phyloP scores from a whole-genome alignment of 2,329 filamentous ascomycete genomes.

The Lasiodiplodia sp. region DNA sequence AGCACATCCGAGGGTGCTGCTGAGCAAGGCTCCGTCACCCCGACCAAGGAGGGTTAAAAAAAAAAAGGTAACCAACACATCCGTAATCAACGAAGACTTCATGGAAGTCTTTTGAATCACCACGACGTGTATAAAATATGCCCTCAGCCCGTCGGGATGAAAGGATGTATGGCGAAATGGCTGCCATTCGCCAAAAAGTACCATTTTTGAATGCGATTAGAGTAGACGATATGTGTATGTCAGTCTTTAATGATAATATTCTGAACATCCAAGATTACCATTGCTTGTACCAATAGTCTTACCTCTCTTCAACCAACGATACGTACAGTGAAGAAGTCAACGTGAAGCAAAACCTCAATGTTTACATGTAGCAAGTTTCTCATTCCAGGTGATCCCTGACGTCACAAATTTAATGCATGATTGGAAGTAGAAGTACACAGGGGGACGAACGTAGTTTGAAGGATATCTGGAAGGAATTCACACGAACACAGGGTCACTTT shows the following conservation, averaged over 20 bases:
- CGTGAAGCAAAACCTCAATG: not conserved
- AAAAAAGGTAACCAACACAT: not conserved
- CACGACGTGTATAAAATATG: not conserved
- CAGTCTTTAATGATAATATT: conserved; percentile 13
- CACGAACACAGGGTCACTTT: not conserved
- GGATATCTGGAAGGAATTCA: not conserved
- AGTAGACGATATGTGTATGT: not conserved
- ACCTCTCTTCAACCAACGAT: not conserved
- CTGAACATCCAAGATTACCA: not conserved
- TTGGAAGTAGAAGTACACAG: not conserved
- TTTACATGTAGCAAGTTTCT: not conserved
- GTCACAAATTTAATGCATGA: not conserved
- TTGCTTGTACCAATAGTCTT: not conserved
- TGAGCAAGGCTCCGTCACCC: not conserved
- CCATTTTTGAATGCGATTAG: not conserved
- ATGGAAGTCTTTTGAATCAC: not conserved
- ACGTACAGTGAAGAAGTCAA: not conserved
- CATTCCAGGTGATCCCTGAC: not conserved
- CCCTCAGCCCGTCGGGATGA: too few species aligned
- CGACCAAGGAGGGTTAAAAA: conserved; percentile 16
- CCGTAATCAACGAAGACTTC: not conserved
- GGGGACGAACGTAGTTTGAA: not conserved
- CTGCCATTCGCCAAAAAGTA: not conserved
- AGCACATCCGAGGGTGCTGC: not conserved
- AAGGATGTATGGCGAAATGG: not conserved